Conservation (phyloP, 1,284 basidiomycete genomes). For the Ceratobasidium sp. region DNA sequence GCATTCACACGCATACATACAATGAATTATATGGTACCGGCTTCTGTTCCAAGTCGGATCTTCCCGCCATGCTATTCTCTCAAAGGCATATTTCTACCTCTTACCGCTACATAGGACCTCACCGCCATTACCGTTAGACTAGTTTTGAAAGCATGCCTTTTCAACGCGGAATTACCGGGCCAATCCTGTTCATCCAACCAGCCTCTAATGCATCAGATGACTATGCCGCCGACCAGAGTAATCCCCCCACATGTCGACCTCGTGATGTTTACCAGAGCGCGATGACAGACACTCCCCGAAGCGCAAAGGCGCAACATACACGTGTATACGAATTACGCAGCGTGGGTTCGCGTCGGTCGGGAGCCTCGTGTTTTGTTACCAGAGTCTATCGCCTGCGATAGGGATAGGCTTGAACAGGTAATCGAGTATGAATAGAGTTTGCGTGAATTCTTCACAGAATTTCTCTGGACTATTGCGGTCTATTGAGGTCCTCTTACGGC, state of each 20-base stretch:
- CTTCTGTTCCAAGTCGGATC: no score
- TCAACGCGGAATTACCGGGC: neutral
- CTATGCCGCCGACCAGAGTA: conserved; percentile 18
- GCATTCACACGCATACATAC: no score
- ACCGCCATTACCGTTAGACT: neutral
- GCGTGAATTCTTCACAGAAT: conserved; percentile 10
- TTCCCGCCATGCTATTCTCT: no score
- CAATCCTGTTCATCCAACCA: no score
- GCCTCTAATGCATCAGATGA: conserved; percentile 2
- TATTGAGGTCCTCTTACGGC: no score
- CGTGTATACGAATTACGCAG: conserved; percentile 13
- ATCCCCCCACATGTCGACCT: neutral
- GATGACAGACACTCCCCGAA: conserved; percentile 2
- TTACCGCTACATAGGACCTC: neutral
- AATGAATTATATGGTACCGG: no score
- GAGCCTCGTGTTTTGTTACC: conserved; percentile 17
- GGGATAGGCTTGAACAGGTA: conserved; percentile 7
- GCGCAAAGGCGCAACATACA: neutral
- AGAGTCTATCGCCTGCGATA: conserved; percentile 3
- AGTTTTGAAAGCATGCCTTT: conserved; percentile 17
- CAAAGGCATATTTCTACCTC: no score
- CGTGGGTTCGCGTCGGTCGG: conserved; percentile 13
- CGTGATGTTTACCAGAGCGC: conserved; percentile 12
- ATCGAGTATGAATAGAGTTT: neutral
- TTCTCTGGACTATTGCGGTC: neutral